Conservation (phyloP, 2,329 filamentous ascomycete genomes). For the Capronia coronata region DNA sequence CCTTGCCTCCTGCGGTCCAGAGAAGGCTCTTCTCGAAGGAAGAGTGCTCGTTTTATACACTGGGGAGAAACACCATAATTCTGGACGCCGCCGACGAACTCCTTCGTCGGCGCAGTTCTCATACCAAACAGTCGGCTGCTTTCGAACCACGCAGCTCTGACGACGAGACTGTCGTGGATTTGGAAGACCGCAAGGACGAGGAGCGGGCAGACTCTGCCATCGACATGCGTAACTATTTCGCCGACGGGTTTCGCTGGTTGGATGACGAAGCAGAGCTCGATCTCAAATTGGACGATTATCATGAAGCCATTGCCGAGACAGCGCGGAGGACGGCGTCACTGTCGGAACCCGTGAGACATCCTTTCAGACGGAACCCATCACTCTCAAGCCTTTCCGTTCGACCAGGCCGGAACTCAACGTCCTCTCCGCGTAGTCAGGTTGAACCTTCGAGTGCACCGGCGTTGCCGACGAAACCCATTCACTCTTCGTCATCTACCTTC, state of each 20-base stretch:
- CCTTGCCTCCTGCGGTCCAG: constrained; percentile 65
- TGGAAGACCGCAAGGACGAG: constrained; percentile 27
- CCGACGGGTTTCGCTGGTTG: constrained; percentile 66
- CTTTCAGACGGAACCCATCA: constrained; percentile 66
- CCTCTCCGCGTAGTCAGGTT: constrained; percentile 45
- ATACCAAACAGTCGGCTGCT: constrained; percentile 27
- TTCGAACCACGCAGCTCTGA: constrained; percentile 27
- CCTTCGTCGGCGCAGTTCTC: constrained; percentile 36
- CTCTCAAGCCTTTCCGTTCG: constrained; percentile 60
- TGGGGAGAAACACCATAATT: constrained; percentile 48
- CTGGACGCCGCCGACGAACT: constrained; percentile 55
- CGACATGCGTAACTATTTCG: constrained; percentile 50
- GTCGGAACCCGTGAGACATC: constrained; percentile 33
- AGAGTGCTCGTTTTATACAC: constrained; percentile 59
- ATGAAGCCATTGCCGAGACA: constrained; percentile 54
- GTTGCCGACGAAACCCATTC: constrained; percentile 30
- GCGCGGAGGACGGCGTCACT: constrained; percentile 33
- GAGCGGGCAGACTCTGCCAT: constrained; percentile 29
- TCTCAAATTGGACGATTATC: constrained; percentile 64
- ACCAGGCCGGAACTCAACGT: constrained; percentile 45
- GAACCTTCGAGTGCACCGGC: constrained; percentile 37
- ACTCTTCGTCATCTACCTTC: constrained; percentile 33
- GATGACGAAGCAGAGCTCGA: constrained; percentile 68
- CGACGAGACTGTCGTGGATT: constrained; percentile 21
- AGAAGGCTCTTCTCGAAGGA: constrained; percentile 64